Conservation (phyloP, 768 basidiomycete species). For the Chalciporus sphaerocephalus region DNA sequence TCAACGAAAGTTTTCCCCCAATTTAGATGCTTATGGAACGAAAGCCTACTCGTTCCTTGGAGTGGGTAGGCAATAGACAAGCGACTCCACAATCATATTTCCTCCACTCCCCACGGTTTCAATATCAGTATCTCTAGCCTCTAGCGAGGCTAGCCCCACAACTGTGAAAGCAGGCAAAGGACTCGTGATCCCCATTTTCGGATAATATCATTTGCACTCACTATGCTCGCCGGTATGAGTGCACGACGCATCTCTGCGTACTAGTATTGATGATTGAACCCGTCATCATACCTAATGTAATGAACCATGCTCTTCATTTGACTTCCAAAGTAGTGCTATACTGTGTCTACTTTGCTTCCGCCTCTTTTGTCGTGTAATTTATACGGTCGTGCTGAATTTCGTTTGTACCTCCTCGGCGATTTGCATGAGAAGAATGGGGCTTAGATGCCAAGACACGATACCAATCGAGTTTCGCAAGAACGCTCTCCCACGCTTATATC, state of each 20-base stretch:
- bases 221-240: neutral
- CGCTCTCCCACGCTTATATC: too few relatives aligned
- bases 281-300: neutral
- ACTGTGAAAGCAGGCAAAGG: too few relatives aligned
- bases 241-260: neutral
- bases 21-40: conserved; percentile 9
- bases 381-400: neutral
- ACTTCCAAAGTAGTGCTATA: too few relatives aligned
- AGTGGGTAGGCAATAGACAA: neutral
- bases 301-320: neutral
- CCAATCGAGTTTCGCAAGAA: too few relatives aligned
- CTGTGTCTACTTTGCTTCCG: too few relatives aligned
- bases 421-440: too few relatives aligned
- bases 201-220: conserved; percentile 12
- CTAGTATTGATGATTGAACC: neutral
- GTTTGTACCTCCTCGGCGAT: neutral
- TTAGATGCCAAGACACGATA: too few relatives aligned
- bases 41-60: neutral
- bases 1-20: conserved; percentile 4
- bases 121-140: neutral
- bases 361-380: conserved; percentile 3
- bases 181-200: neutral
- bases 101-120: neutral
- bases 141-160: neutral
- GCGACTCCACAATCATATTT: neutral